phyloP scores from a whole-genome alignment of 768 basidiomycete species.

The Amanita thiersii region DNA sequence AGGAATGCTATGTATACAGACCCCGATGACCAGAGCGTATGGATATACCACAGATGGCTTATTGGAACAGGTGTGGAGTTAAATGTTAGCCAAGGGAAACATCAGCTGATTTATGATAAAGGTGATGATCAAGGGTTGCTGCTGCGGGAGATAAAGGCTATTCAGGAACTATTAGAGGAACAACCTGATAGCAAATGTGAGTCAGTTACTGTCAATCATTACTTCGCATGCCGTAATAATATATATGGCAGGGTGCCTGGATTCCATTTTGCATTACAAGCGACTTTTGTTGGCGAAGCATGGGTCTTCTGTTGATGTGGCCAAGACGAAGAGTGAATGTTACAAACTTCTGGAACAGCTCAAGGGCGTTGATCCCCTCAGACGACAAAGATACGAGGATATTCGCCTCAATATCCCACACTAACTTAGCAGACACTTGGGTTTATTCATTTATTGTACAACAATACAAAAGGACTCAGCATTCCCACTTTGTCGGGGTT shows the following conservation, averaged over 20 bases:
- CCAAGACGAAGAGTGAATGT: conserved; percentile 35
- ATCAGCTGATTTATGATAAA: conserved; percentile 17
- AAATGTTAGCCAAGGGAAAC: not conserved
- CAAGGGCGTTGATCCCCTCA: conserved; percentile 52
- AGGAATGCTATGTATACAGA: conserved; percentile 95
- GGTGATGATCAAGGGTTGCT: conserved; percentile 55
- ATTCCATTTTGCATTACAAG: conserved; percentile 83
- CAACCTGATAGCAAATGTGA: conserved; percentile 92
- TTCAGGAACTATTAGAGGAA: conserved; percentile 78
- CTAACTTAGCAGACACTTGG: conserved; percentile 18
- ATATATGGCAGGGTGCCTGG: conserved; percentile 81
- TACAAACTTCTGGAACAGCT: conserved; percentile 47
- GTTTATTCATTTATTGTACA: not conserved
- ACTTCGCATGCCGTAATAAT: too few species aligned
- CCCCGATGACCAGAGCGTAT: conserved; percentile 92
- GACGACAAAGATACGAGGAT: conserved; percentile 62
- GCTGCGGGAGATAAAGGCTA: conserved; percentile 66
- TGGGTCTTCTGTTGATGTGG: conserved; percentile 21
- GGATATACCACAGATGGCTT: conserved; percentile 99
- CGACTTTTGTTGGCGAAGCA: conserved; percentile 51
- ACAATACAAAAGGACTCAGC: not conserved
- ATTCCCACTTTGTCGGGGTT: not conserved
- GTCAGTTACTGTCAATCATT: conserved; percentile 13
- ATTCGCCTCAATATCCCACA: conserved; percentile 25
- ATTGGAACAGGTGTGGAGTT: conserved; percentile 64